These are phyloP conservation scores for Golovinomyces cichoracearum DNA, from an alignment of 2,329 filamentous ascomycete species.

Conservation along the genomic window DNA sequence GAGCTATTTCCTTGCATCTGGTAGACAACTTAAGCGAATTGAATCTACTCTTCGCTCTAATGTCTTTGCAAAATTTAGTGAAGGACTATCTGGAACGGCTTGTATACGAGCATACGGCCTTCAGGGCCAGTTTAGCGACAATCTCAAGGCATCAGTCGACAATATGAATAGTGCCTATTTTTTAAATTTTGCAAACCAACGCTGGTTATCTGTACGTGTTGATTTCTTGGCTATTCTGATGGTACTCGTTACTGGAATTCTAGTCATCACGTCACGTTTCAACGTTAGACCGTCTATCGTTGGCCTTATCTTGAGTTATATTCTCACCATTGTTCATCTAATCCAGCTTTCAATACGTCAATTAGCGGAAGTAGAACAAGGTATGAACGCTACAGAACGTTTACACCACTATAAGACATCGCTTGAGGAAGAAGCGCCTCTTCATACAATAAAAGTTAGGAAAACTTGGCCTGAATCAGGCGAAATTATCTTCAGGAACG, in stretches of 20 bases:
- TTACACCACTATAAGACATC: conserved; percentile 69
- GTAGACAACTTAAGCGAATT: conserved; percentile 80
- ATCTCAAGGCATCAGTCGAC: conserved; percentile 51
- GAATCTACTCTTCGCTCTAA: conserved; percentile 67
- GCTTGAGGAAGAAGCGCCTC: conserved; percentile 69
- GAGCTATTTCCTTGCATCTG: conserved; percentile 70
- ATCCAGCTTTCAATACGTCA: conserved; percentile 88
- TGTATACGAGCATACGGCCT: conserved; percentile 78
- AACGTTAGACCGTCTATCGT: conserved; percentile 59
- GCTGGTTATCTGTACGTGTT: conserved; percentile 68
- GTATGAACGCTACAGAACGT: conserved; percentile 90
- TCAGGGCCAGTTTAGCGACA: conserved; percentile 42
- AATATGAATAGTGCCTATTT: conserved; percentile 89
- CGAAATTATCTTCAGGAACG: conserved; percentile 49
- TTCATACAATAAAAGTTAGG: conserved; percentile 48
- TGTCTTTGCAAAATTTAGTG: conserved; percentile 76
- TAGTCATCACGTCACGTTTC: conserved; percentile 81
- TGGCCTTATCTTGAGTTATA: conserved; percentile 77
- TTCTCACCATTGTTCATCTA: conserved; percentile 80
- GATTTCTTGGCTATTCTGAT: conserved; percentile 63
- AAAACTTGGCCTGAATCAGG: conserved; percentile 65
- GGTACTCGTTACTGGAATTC: conserved; percentile 66
- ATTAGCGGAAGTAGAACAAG: conserved; percentile 85
- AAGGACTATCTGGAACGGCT: conserved; percentile 60
- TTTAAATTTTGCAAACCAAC: conserved; percentile 80